Base-by-base conservation (phyloP, 2,329 filamentous ascomycete genomes). In the Xylariaceae sp. region DNA sequence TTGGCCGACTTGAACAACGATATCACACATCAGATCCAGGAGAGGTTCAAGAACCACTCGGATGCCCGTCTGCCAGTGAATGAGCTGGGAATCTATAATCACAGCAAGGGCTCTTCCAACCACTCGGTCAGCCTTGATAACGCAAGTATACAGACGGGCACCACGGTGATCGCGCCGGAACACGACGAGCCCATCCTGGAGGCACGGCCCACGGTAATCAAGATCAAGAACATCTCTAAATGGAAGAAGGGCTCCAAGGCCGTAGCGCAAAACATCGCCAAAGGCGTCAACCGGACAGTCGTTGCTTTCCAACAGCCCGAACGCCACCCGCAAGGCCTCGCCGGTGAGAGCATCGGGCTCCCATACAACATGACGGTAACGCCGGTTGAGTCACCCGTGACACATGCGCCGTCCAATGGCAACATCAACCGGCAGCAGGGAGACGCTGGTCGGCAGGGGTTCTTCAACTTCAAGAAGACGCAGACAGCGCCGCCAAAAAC, bases 241-340 rank as follows among this genome's bases (percentile, higher is more conserved):
- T 97, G 92, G 89, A 95, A 96, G 74, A 95, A 94, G 70, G 88
- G 88, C 27, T 87, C 87, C 27, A 90, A 94, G 65, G 89, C 86
- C 40, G 83, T 97, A 53, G 89, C 89, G 18, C 94, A 96, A 63
- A 90, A 89, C 57, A 85, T 97, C 36, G 85, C 85, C 45, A 96
- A 96, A 68, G 88, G 89, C 36, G 81, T 97, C 61, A 95, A 94
- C 63, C 86, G 88, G 38, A 89, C 89, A 5, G 94, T 96, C 43
- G 83, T 82, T 34, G 83, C 83, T 38, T 81, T 75, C 70, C 76
- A 73, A 59, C 73, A 66, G 58, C 78, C 59, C 32, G 70, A 83
- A 51, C 64, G 68, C 46, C 62, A 66, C 46, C 68, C 69, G 34
- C 68, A 68, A 38, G 67, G 73, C 9, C 65, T 82, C 50, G 70